Base-by-base conservation (phyloP, 371 early-diverging fungal species). In the Mortierella polycephala region DNA sequence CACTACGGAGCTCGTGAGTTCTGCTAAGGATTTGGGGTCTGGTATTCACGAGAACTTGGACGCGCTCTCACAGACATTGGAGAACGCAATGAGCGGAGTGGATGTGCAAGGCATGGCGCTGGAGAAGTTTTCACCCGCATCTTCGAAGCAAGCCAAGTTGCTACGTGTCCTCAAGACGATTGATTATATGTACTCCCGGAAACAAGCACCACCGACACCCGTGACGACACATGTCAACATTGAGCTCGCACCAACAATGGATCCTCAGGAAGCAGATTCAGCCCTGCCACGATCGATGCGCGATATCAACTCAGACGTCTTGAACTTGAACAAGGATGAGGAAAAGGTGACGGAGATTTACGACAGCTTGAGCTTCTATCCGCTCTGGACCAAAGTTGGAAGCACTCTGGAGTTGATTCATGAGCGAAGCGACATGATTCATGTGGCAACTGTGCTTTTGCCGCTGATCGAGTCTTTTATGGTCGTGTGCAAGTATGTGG, bases 381-480 rank as follows among this genome's bases (percentile, higher is more conserved):
- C 87, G 2, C 82, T 99, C 39, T 99, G 98, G 98, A 86, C 88
- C 50, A 83, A 85, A 40, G 86, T 97, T 0, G 94, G 97, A 37
- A 76, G 83, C 12, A 92, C 92, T 46, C 84, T 99, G 54, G 83
- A 85, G 18, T 79, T 87, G 42, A 93, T 96, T 47, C 90, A 90
- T 37, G 90, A 92, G 39, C 90, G 92, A 55, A 84, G 89, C 8
- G 94, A 96, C 23, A 83, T 96, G 81, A 89, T 93, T 47, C 94
- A 95, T 68, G 93, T 97, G 5, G 97, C 96, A 6, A 96, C 98
- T 0, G 95, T 97, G 7, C 81, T 99, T 2, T 82, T 99, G 44
- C 99, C 99, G 1, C 74, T 96, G 60, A 96, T 98, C 71, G 99
- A 99, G 83, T 91, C 96, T 5, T 96, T 98, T 70, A 96, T 99